Evolutionary conservation across 495 filamentous ascomycete genomes (phyloP).

Genomic region (Diplogelasinospora grovesii): DNA sequence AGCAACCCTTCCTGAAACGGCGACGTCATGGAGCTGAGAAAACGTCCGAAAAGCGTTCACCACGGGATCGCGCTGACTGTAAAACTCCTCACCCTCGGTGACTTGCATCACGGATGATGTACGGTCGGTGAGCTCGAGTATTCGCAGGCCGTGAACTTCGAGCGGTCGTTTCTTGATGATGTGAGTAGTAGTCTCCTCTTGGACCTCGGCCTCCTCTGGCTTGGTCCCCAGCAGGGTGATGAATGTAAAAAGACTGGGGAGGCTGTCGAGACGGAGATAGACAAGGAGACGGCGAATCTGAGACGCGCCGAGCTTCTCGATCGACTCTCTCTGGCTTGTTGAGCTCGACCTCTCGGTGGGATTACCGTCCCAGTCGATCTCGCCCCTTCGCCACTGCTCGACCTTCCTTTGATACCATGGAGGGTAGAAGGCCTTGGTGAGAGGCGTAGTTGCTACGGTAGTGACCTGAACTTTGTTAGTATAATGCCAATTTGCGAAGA

Average conservation of each 20-base stretch:
- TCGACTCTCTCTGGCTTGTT: conserved; percentile 30
- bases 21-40: conserved; percentile 75
- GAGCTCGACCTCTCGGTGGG: conserved; percentile 35
- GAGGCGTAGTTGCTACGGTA: conserved; percentile 83
- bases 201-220: conserved; percentile 19
- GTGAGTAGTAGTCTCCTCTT: neutral
- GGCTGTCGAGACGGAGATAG: conserved; percentile 78
- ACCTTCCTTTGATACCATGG: conserved; percentile 87
- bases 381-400: conserved; percentile 81
- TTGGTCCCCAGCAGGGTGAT: conserved; percentile 61
- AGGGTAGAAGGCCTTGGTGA: conserved; percentile 74
- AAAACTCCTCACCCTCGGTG: conserved; percentile 66
- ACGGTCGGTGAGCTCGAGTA: conserved; percentile 87
- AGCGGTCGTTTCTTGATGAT: conserved; percentile 45
- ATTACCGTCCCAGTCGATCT: conserved; percentile 90
- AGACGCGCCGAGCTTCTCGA: conserved; percentile 38
- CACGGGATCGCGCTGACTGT: conserved; percentile 73
- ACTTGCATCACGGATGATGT: conserved; percentile 94
- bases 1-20: conserved; percentile 71
- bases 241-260: conserved; percentile 80
- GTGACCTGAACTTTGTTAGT: conserved; percentile 43
- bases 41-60: conserved; percentile 89
- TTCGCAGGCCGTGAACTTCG: conserved; percentile 76
- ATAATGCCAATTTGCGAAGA: neutral
- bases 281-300: conserved; percentile 44